Conservation (phyloP, 441 rosid species). For the Manihot esculenta region DNA sequence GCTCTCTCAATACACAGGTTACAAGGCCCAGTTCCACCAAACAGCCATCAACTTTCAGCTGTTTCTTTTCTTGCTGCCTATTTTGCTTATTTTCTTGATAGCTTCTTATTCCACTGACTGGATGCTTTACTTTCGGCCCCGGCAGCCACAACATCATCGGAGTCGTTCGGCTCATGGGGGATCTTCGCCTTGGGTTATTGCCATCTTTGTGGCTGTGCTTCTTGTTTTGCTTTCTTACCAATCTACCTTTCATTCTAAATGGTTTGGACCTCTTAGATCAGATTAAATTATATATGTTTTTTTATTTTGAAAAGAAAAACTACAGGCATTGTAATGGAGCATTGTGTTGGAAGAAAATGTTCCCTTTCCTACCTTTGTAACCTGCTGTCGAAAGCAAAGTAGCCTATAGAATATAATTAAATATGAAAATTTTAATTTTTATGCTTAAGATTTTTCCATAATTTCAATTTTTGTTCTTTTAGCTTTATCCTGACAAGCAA, state of each 20-base stretch:
- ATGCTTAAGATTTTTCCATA: too few relatives aligned
- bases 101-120: slow-evolving; percentile 26
- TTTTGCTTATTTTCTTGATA: slow-evolving; percentile 36
- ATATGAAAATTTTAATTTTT: too few relatives aligned
- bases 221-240: slow-evolving; percentile 46
- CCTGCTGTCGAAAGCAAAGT: too few relatives aligned
- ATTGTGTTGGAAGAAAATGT: too few relatives aligned
- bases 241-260: slow-evolving; percentile 52
- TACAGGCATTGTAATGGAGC: too few relatives aligned
- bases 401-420: too few relatives aligned
- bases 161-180: background rate
- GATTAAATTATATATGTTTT: background rate
- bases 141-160: background rate
- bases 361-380: too few relatives aligned
- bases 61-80: slow-evolving; percentile 36
- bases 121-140: slow-evolving; percentile 24
- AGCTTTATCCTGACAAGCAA: too few relatives aligned
- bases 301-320: too few relatives aligned
- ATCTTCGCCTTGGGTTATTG: slow-evolving; percentile 43
- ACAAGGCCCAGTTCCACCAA: slow-evolving; percentile 35
- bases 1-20: slow-evolving; percentile 37
- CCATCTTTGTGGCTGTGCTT: slow-evolving; percentile 36
- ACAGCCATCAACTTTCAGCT: slow-evolving; percentile 40
- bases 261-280: slow-evolving; percentile 42
- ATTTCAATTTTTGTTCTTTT: too few relatives aligned